Conservation (phyloP, 495 filamentous ascomycete genomes). For the Articulospora tetracladia region DNA sequence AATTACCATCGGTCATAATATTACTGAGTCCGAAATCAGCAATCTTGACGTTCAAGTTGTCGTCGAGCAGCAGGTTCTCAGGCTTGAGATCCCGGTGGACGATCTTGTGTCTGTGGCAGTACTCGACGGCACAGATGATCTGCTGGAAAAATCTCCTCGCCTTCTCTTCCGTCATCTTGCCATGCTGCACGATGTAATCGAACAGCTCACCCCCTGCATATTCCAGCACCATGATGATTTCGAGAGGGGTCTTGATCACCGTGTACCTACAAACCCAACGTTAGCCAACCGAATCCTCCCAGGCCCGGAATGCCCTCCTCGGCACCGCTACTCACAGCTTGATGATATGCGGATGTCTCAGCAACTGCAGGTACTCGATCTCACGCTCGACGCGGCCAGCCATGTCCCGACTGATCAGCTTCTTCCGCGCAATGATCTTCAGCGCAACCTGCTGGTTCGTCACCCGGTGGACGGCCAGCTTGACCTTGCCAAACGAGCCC, state of each 20-base stretch:
- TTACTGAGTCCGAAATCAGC: conserved; percentile 98
- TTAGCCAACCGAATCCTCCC: no score
- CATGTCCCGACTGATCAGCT: conserved; percentile 94
- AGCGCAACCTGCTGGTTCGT: conserved; percentile 92
- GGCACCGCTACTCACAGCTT: conserved; percentile 78
- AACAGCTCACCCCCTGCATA: conserved; percentile 96
- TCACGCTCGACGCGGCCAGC: conserved; percentile 94
- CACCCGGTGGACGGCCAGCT: conserved; percentile 85
- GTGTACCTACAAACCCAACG: conserved; percentile 56
- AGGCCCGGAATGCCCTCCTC: no score
- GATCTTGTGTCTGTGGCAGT: conserved; percentile 98
- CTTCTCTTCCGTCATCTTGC: conserved; percentile 82
- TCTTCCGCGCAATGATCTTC: conserved; percentile 95
- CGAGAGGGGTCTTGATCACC: conserved; percentile 85
- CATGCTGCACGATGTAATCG: conserved; percentile 91
- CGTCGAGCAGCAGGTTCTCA: conserved; percentile 92
- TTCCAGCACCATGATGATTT: conserved; percentile 99
- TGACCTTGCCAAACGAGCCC: conserved; percentile 97
- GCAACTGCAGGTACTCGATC: conserved; percentile 94
- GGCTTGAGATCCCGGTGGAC: conserved; percentile 97
- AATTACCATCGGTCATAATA: conserved; percentile 99
- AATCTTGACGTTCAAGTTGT: conserved; percentile 95
- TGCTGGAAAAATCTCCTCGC: conserved; percentile 98
- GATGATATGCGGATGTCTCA: conserved; percentile 97
- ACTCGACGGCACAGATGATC: conserved; percentile 98